Evolutionary conservation across 441 rosid genomes (phyloP).

Genomic region (Pelargonium citronellum): DNA sequence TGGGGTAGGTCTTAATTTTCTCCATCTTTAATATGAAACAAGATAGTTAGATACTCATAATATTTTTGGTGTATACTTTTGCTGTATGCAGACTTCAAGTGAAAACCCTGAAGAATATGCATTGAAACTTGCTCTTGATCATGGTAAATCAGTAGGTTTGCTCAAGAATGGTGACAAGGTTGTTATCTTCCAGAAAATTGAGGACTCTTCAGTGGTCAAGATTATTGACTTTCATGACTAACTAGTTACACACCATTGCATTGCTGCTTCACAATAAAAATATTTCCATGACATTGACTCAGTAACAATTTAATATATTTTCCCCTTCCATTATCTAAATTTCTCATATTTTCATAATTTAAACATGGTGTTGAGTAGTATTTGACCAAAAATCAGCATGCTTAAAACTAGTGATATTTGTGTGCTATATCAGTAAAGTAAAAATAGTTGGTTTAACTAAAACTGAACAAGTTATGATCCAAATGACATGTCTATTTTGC

Average conservation of each 20-base stretch:
- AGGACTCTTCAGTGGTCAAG: constrained; percentile 22
- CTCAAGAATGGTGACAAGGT: constrained; percentile 18
- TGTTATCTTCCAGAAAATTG: constrained; percentile 22
- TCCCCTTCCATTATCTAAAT: background rate
- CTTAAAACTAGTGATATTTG: too few relatives aligned
- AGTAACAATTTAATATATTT: background rate
- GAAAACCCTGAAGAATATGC: constrained; percentile 19
- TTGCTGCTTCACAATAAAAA: background rate
- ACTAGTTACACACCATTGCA: background rate
- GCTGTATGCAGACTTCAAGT: constrained; percentile 13
- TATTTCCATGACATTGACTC: background rate
- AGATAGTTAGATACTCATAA: too few relatives aligned
- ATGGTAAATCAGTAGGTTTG: constrained; percentile 18
- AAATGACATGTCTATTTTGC: too few relatives aligned
- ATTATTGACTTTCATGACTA: constrained; percentile 15
- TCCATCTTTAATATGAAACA: background rate
- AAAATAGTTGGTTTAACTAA: too few relatives aligned
- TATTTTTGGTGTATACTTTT: background rate
- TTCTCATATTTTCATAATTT: background rate
- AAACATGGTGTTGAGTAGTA: too few relatives aligned
- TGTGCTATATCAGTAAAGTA: too few relatives aligned
- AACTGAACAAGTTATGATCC: too few relatives aligned
- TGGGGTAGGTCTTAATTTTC: constrained; percentile 20
- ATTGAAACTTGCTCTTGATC: constrained; percentile 22
- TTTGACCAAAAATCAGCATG: too few relatives aligned